A percentile compares a stretch with the other conserved stretches of the same genome.
Conservation (phyloP, 2,329 filamentous ascomycete genomes). For the Didymella sp. region DNA sequence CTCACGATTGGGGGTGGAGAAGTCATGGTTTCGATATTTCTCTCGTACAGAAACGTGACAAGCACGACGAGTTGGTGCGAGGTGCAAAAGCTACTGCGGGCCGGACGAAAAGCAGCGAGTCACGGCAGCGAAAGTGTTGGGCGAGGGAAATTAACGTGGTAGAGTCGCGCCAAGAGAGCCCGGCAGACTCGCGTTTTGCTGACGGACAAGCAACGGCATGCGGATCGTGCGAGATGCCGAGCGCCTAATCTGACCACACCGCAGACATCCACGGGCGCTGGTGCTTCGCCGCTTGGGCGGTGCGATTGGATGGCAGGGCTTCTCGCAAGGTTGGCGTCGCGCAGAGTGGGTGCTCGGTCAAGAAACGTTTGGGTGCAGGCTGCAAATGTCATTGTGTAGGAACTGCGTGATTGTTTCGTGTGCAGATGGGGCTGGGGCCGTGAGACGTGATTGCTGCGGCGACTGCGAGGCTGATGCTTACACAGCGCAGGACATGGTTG, state of each 20-base stretch:
- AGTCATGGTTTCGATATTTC: constrained; percentile 3
- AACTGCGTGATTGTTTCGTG: constrained; percentile 12
- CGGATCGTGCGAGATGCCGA: constrained; percentile 34
- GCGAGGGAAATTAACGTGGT: constrained; percentile 14
- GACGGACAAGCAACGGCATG: constrained; percentile 12
- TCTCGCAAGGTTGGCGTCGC: constrained; percentile 1
- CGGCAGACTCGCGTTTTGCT: constrained; percentile 4
- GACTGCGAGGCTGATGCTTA: constrained; percentile 26
- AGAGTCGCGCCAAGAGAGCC: constrained; percentile 10
- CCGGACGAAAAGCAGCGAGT: constrained; percentile 19
- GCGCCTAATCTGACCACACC: constrained; percentile 27
- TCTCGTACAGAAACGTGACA: constrained; percentile 5
- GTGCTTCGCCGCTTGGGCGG: not conserved
- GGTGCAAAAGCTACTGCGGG: constrained; percentile 8
- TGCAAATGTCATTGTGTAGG: constrained; percentile 6
- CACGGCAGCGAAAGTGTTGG: constrained; percentile 9
- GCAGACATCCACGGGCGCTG: constrained; percentile 14
- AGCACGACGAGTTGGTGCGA: constrained; percentile 11
- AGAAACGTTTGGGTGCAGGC: constrained; percentile 14
- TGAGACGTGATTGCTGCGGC: constrained; percentile 32
- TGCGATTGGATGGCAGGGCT: constrained; percentile 21
- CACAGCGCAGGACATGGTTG: constrained; percentile 12
- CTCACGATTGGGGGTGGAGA: not conserved
- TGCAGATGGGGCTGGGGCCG: constrained; percentile 17
- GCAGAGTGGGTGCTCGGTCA: constrained; percentile 12